phyloP scores from a whole-genome alignment of 768 basidiomycete species.

The Termitomyces sp. region DNA sequence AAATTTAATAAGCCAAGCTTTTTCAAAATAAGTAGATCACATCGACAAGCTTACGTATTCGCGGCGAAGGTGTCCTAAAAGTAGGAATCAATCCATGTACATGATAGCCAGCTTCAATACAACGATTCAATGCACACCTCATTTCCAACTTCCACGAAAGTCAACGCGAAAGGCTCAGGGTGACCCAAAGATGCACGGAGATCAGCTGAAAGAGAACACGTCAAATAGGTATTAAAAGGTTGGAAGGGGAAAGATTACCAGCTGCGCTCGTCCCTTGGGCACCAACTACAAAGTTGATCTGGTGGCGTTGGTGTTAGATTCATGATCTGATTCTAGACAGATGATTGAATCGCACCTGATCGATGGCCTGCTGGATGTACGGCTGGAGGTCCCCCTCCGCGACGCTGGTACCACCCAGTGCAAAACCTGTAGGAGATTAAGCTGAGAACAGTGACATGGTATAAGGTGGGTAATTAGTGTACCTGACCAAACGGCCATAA shows the following conservation, averaged over 20 bases:
- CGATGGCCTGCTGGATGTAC: constrained; percentile 53
- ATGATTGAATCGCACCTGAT: constrained; percentile 29
- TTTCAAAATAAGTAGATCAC: too few species aligned
- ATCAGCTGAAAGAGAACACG: constrained; percentile 35
- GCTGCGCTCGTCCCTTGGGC: constrained; percentile 33
- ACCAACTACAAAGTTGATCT: constrained; percentile 61
- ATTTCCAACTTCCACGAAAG: constrained; percentile 56
- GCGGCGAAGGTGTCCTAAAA: constrained; percentile 21
- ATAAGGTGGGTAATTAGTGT: background rate
- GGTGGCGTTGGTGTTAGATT: background rate
- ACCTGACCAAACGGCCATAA: constrained; percentile 63
- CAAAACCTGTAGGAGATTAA: constrained; percentile 34
- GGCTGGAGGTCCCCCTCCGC: constrained; percentile 40
- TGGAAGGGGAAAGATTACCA: constrained; percentile 16
- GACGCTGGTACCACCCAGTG: constrained; percentile 42
- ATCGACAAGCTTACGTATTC: constrained; percentile 11
- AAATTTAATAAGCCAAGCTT: background rate
- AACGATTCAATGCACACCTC: constrained; percentile 31
- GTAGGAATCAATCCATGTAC: background rate
- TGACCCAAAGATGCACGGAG: constrained; percentile 55
- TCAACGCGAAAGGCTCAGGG: constrained; percentile 47
- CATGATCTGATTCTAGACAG: background rate
- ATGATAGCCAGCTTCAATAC: background rate
- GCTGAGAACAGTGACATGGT: background rate
- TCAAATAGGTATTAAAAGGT: background rate